These are phyloP conservation scores for Botrytis hyacinthi DNA, from an alignment of 2,329 filamentous ascomycete genomes.

Conservation along the genomic window DNA sequence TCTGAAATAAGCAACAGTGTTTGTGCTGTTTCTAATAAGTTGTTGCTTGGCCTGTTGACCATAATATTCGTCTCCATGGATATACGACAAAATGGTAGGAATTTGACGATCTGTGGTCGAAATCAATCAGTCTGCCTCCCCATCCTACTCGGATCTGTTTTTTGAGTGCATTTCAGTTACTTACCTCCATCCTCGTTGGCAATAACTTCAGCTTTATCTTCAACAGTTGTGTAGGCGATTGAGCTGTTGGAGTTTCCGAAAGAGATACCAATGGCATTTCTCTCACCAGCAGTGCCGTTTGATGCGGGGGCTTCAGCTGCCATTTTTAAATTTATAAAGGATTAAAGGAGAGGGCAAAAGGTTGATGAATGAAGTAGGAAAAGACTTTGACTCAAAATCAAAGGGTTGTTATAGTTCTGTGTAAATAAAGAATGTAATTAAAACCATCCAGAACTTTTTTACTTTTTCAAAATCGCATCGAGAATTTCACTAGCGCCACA, in stretches of 20 bases:
- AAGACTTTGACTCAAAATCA: constrained; percentile 14
- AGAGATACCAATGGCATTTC: constrained; percentile 85
- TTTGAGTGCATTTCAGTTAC: constrained; percentile 37
- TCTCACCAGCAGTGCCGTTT: constrained; percentile 43
- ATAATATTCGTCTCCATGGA: constrained; percentile 94
- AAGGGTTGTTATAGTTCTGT: constrained; percentile 17
- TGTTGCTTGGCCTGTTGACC: constrained; percentile 93
- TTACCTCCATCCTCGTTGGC: constrained; percentile 96
- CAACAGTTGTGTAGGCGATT: constrained; percentile 87
- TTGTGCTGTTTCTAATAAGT: constrained; percentile 85
- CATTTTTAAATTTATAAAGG: constrained; percentile 31
- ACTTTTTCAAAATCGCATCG: constrained; percentile 22
- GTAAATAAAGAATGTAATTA: neutral
- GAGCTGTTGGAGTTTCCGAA: constrained; percentile 99
- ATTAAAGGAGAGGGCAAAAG: neutral
- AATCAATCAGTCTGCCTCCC: constrained; percentile 26
- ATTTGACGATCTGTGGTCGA: constrained; percentile 80
- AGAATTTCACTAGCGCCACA: constrained; percentile 36
- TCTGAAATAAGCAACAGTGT: constrained; percentile 94
- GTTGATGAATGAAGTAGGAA: neutral
- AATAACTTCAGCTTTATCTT: constrained; percentile 96
- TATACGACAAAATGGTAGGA: constrained; percentile 88
- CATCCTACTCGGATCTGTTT: neutral
- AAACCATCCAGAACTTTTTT: constrained; percentile 29
- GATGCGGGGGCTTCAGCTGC: constrained; percentile 31